A percentile compares a stretch with the other conserved stretches of the same genome.
Evolutionary conservation across 257 asterid species (phyloP).

Genomic region (Nicotiana benthamiana): DNA sequence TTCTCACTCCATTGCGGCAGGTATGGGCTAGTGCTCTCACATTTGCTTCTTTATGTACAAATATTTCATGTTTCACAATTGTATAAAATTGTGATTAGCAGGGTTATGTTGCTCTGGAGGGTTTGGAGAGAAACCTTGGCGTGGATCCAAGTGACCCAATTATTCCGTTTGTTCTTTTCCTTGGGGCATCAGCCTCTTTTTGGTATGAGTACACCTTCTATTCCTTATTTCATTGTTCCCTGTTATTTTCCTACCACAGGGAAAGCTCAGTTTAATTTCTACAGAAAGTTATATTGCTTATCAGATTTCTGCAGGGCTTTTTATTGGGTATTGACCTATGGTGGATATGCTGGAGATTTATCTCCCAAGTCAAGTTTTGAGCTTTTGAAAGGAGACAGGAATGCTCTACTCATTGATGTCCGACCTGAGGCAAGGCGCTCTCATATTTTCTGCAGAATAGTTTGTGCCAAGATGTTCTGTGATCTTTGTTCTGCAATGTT

Average conservation of each 20-base stretch:
- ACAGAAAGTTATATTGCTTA: slow-evolving; percentile 61
- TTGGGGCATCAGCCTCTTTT: slow-evolving; percentile 63
- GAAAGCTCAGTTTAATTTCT: slow-evolving; percentile 11
- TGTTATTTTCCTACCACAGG: not conserved
- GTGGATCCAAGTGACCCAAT: slow-evolving; percentile 81
- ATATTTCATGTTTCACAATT: not conserved
- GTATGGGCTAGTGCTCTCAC: slow-evolving; percentile 19
- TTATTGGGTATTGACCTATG: slow-evolving; percentile 56
- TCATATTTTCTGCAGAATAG: slow-evolving; percentile 1
- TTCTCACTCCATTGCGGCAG: slow-evolving; percentile 54
- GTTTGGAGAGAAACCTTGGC: slow-evolving; percentile 59
- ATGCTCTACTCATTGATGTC: slow-evolving; percentile 70
- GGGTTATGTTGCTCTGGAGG: slow-evolving; percentile 55
- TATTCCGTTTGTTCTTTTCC: slow-evolving; percentile 48
- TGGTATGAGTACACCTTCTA: slow-evolving; percentile 50
- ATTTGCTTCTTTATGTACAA: not conserved
- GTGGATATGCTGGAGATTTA: slow-evolving; percentile 94
- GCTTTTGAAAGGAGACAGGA: slow-evolving; percentile 60
- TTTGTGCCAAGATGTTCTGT: not conserved
- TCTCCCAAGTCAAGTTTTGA: slow-evolving; percentile 64
- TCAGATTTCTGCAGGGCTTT: slow-evolving; percentile 97
- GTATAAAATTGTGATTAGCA: slow-evolving; percentile 17
- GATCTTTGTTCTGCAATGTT: not conserved
- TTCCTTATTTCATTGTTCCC: slow-evolving; percentile 6
- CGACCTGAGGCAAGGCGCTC: slow-evolving; percentile 88